These are phyloP conservation scores for Candida xyloterini DNA, from an alignment of 805 yeast genomes.

Conservation along the genomic window DNA sequence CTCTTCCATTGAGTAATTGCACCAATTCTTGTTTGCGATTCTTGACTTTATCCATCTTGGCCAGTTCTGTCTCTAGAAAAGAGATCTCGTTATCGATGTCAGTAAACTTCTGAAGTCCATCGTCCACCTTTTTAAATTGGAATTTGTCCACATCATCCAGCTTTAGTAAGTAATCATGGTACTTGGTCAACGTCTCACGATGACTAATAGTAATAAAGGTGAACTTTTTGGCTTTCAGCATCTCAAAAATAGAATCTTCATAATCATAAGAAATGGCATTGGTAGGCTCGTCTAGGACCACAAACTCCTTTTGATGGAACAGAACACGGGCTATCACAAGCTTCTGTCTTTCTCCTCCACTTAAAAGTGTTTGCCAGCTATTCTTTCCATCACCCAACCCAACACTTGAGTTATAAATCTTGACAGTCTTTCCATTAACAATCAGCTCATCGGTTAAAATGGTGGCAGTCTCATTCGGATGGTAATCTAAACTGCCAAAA, in stretches of 20 bases:
- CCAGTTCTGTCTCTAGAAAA: constrained; percentile 57
- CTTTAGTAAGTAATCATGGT: constrained; percentile 74
- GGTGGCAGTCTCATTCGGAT: constrained; percentile 24
- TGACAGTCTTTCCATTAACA: constrained; percentile 25
- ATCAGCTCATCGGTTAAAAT: constrained; percentile 26
- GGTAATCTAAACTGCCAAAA: constrained; percentile 48
- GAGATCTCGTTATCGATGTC: constrained; percentile 75
- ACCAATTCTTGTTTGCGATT: constrained; percentile 58
- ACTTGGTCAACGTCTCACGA: constrained; percentile 77
- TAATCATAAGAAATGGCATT: constrained; percentile 88
- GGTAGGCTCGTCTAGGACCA: constrained; percentile 89
- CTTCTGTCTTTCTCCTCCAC: constrained; percentile 96
- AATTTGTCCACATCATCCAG: constrained; percentile 58
- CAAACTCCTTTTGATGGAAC: constrained; percentile 76
- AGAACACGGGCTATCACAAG: constrained; percentile 82
- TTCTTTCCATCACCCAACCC: constrained; percentile 30
- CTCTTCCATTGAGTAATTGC: constrained; percentile 44
- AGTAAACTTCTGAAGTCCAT: constrained; percentile 40
- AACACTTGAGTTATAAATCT: constrained; percentile 27
- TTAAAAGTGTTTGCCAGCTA: constrained; percentile 80
- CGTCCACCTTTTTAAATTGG: constrained; percentile 39
- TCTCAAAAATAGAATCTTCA: constrained; percentile 81
- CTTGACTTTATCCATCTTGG: constrained; percentile 57
- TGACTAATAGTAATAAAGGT: constrained; percentile 81
- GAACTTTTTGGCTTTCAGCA: constrained; percentile 64